Evolutionary conservation across 306 rosid species (phyloP).

Genomic region (Prunus campanulata): DNA sequence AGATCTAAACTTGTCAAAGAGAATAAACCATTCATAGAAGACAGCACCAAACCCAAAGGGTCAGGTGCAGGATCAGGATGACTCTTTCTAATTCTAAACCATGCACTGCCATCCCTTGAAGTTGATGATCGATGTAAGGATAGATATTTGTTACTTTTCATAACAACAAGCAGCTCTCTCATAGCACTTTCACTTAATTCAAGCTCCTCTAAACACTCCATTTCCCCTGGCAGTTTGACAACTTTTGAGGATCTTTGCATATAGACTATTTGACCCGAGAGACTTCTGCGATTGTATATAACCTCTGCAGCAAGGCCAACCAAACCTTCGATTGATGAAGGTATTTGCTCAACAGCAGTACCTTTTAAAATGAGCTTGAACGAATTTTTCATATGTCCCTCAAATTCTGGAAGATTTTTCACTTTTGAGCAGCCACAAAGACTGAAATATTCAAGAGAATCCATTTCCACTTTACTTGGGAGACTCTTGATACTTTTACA

Average conservation of each 20-base stretch:
- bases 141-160: not conserved
- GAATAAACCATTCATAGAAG: not conserved
- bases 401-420: constrained; percentile 14
- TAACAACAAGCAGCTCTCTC: not conserved
- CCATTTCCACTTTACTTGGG: not conserved
- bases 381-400: not conserved
- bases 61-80: not conserved
- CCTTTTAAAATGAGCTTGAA: not conserved
- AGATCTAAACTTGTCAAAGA: not conserved
- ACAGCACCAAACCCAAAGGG: not conserved
- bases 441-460: constrained; percentile 2
- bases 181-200: not conserved
- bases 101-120: not conserved
- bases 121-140: accelerated
- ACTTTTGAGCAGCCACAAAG: constrained; percentile 12
- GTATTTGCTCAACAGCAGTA: not conserved
- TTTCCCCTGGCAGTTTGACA: not conserved
- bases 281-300: accelerated
- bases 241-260: constrained; percentile 7
- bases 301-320: no score
- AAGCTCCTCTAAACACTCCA: not conserved
- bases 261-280: not conserved
- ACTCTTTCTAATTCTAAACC: not conserved
- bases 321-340: not conserved
- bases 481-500: constrained; percentile 10